Percentiles rank a stretch among this genome's conserved stretches.
These are phyloP conservation scores for Aspergillus aculeatus DNA, from an alignment of 2,329 filamentous ascomycete species.

Conservation along the genomic window DNA sequence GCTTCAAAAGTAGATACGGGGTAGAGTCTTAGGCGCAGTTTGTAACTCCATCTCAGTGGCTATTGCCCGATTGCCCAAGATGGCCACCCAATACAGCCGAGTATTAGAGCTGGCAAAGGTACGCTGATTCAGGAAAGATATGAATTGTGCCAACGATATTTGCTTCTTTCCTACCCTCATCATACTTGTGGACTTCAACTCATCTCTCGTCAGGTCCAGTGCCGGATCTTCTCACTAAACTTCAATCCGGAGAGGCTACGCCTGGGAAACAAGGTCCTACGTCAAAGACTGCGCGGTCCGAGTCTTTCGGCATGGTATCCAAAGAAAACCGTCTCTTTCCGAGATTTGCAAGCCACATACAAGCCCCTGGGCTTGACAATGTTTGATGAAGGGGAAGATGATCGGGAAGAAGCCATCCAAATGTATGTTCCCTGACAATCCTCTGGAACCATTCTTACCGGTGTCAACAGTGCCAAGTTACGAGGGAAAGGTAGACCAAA, in stretches of 20 bases:
- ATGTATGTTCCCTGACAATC: conserved; percentile 50
- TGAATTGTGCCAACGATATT: background rate
- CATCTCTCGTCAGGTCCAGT: conserved; percentile 66
- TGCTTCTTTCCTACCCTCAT: background rate
- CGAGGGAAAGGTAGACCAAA: conserved; percentile 86
- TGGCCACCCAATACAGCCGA: conserved; percentile 54
- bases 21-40: background rate
- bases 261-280: conserved; percentile 87
- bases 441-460: conserved; percentile 1
- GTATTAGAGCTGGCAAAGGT: conserved; percentile 77
- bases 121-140: conserved; percentile 11
- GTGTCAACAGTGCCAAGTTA: conserved; percentile 59
- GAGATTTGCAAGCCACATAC: conserved; percentile 71
- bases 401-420: conserved; percentile 65
- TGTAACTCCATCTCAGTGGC: background rate
- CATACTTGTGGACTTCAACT: background rate
- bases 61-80: conserved; percentile 21
- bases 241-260: conserved; percentile 83
- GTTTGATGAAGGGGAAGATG: conserved; percentile 74
- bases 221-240: conserved; percentile 83
- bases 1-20: background rate
- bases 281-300: conserved; percentile 83
- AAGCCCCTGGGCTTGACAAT: conserved; percentile 62
- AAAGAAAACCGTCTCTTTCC: conserved; percentile 66
- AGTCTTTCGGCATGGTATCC: conserved; percentile 86